These are phyloP conservation scores for Quercus parvula DNA, from an alignment of 306 rosid genomes.

Conservation along the genomic window DNA sequence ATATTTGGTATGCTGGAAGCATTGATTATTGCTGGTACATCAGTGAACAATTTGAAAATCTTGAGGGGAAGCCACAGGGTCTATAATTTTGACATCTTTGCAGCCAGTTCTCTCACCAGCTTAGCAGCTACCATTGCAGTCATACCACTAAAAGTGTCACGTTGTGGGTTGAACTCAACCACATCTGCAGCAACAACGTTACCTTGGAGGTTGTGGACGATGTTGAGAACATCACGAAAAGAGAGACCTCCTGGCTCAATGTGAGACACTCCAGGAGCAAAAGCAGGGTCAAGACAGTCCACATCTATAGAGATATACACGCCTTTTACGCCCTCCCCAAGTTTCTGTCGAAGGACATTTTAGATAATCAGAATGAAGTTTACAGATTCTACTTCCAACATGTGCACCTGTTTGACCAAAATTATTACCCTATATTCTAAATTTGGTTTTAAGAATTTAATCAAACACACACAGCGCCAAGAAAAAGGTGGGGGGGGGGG, in stretches of 20 bases:
- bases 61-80: neutral
- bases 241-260: slow-evolving; percentile 95
- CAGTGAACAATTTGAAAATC: neutral
- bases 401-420: neutral
- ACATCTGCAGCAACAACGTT: slow-evolving; percentile 83
- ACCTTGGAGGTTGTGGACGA: slow-evolving; percentile 86
- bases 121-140: slow-evolving; percentile 99
- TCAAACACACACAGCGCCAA: neutral
- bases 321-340: slow-evolving; percentile 94
- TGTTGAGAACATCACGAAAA: slow-evolving; percentile 86
- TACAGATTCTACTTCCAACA: neutral
- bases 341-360: slow-evolving; percentile 53
- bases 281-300: slow-evolving; percentile 91
- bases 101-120: slow-evolving; percentile 84
- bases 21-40: neutral
- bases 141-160: slow-evolving; percentile 94
- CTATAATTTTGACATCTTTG: slow-evolving; percentile 72
- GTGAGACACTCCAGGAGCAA: slow-evolving; percentile 99
- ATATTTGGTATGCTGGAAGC: slow-evolving; percentile 3
- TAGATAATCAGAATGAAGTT: slow-evolving; percentile 2
- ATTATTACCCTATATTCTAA: neutral
- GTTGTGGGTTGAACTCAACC: slow-evolving; percentile 91
- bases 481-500: too few species aligned
- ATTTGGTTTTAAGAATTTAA: neutral
- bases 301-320: slow-evolving; percentile 85